phyloP scores from a whole-genome alignment of 106 monocot species.

The Acorus gramineus region DNA sequence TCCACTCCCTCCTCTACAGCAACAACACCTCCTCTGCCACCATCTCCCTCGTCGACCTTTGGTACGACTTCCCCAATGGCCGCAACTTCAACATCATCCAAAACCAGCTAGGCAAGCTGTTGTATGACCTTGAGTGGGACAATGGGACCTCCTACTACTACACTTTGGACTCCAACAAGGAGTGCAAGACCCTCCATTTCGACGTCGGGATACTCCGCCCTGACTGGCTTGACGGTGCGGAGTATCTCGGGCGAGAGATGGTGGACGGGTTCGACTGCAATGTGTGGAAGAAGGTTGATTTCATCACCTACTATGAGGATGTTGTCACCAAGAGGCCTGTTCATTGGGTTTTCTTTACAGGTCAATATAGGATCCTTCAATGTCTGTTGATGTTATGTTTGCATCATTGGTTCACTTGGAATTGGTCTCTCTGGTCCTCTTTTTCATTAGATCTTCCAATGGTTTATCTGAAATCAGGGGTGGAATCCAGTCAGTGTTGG shows the following conservation, averaged over 20 bases:
- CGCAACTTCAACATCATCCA: background rate
- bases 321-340: constrained; percentile 61
- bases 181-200: constrained; percentile 39
- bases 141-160: constrained; percentile 85
- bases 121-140: constrained; percentile 77
- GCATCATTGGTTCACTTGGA: too few species aligned
- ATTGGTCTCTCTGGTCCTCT: too few species aligned
- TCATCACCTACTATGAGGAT: constrained; percentile 83
- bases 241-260: constrained; percentile 40
- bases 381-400: too few species aligned
- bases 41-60: constrained; percentile 47
- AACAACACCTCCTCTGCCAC: constrained; percentile 32
- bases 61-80: constrained; percentile 63
- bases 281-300: constrained; percentile 73
- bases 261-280: constrained; percentile 72
- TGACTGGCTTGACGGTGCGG: constrained; percentile 68
- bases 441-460: too few species aligned
- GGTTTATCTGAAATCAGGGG: too few species aligned
- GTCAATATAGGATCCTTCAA: constrained; percentile 6
- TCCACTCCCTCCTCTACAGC: constrained; percentile 48
- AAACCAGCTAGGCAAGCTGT: constrained; percentile 33
- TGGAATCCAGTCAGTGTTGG: too few species aligned
- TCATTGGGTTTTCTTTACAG: constrained; percentile 77
- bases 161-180: constrained; percentile 21
- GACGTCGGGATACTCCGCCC: constrained; percentile 63